Base-by-base conservation (phyloP, 306 rosid species). In the Cicer chorassanicum region DNA sequence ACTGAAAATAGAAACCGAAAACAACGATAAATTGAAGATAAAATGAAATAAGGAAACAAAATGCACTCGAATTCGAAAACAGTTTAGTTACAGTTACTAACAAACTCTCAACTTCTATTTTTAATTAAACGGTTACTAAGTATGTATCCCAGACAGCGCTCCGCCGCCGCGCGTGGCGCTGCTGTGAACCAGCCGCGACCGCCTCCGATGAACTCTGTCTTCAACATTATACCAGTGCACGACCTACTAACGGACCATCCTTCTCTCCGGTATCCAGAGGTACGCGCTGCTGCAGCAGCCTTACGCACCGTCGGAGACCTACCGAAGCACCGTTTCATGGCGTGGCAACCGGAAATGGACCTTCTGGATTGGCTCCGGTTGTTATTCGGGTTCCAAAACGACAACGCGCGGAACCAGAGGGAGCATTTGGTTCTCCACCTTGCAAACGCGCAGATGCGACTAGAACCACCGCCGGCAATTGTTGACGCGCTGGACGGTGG, bases 401-500 rank as follows among this genome's bases (percentile, higher is more conserved):
- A 90, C 78, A 93, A 84, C 92, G 98, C 90, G 9, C 77, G 87
- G 78, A 93, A 93, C 85, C 98, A 93, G 80, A 78, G 98, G 74
- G 98, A 93, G 82, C 96, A 93, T 77, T 68, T 93, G 75, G 98
- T 93, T 7, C 98, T 93, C 59, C 98, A 93, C 79, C 84, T 93
- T 2, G 94, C 97, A 6, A 91, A 93, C 84, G 83, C 89, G 38
- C 98, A 93, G 91, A 91, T 93, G 98, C 97, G 94, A 6, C 85
- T 91, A 13, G 89, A 81, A 14, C 89, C 85, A 0, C 73, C 87
- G 6, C 96, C 92, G 0, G 5, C 50, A 4, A 7, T 54, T 9
- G 65, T 13, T 1, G 97, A 93, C 70, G 51, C 60, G 7, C 96
- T 93, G n/a, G 86, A 83, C 36, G 73, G 79, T 11, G 10, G 41